Evolutionary conservation across 495 filamentous ascomycete species (phyloP).

Genomic region (Daldinia bambusicola): DNA sequence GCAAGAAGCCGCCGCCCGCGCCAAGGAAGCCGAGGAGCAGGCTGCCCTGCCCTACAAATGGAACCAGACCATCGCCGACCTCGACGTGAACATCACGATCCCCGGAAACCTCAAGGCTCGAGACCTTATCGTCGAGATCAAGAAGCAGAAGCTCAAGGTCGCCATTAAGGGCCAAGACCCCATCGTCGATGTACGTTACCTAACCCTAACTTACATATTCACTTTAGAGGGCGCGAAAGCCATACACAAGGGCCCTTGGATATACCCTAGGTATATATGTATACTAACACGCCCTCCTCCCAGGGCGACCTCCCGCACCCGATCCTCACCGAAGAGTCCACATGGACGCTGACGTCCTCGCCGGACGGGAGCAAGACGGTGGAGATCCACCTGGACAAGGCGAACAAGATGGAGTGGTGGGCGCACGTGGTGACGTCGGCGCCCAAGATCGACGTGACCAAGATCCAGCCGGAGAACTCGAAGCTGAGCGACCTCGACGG

Average conservation of each 20-base stretch:
- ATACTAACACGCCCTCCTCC: too few relatives aligned
- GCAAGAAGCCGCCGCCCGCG: conserved; percentile 75
- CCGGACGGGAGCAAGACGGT: conserved; percentile 75
- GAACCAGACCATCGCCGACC: conserved; percentile 92
- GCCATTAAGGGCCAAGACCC: conserved; percentile 89
- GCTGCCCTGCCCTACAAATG: conserved; percentile 95
- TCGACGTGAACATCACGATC: conserved; percentile 81
- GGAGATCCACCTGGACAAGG: conserved; percentile 92
- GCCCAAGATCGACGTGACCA: conserved; percentile 90
- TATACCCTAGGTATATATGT: too few relatives aligned
- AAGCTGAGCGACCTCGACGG: conserved; percentile 93
- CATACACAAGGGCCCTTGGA: too few relatives aligned
- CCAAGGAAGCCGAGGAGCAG: conserved; percentile 87
- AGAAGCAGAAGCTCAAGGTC: conserved; percentile 79
- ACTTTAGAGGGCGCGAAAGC: not conserved
- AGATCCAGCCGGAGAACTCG: conserved; percentile 92
- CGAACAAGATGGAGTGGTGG: conserved; percentile 99
- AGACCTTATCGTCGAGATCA: conserved; percentile 85
- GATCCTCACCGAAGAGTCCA: conserved; percentile 84
- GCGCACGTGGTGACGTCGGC: conserved; percentile 84
- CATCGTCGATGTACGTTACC: conserved; percentile 70
- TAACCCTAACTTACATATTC: not conserved
- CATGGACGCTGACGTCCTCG: conserved; percentile 88
- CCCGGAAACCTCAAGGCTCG: conserved; percentile 83
- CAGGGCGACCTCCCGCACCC: conserved; percentile 87